Percentiles rank a stretch among this genome's conserved stretches.
These are phyloP conservation scores for Aspergillus aculeatus DNA, from an alignment of 2,329 filamentous ascomycete genomes.

Conservation along the genomic window DNA sequence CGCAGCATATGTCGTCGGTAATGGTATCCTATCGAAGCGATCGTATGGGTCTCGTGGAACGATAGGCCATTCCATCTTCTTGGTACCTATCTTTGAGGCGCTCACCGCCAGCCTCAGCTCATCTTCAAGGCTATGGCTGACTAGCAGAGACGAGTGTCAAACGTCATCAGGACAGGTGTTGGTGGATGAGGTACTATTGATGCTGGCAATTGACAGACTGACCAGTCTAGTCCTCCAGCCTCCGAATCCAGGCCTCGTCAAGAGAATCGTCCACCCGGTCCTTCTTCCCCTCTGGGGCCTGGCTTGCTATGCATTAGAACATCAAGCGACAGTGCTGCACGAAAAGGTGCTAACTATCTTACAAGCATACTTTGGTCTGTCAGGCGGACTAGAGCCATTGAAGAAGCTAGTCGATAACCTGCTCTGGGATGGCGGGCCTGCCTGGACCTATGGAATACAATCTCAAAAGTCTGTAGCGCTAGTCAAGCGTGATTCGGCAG, in stretches of 20 bases:
- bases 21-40: constrained; percentile 44
- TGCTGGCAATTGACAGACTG: constrained; percentile 37
- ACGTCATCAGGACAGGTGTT: constrained; percentile 16
- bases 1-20: constrained; percentile 45
- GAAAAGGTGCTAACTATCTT: constrained; percentile 34
- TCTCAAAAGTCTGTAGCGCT: constrained; percentile 27
- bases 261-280: constrained; percentile 40
- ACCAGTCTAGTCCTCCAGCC: constrained; percentile 39
- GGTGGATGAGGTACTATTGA: constrained; percentile 29
- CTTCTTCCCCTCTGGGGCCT: constrained; percentile 45
- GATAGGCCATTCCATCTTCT: constrained; percentile 43
- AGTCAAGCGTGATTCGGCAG: constrained; percentile 21
- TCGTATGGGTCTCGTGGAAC: constrained; percentile 40
- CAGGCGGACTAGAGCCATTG: constrained; percentile 35
- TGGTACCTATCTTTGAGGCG: constrained; percentile 41
- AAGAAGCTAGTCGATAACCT: constrained; percentile 42
- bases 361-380: constrained; percentile 44
- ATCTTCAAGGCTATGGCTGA: constrained; percentile 30
- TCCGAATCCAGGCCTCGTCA: constrained; percentile 45
- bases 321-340: constrained; percentile 26
- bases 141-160: neutral
- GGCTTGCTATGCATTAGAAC: constrained; percentile 36
- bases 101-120: constrained; percentile 34
- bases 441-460: constrained; percentile 36
- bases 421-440: constrained; percentile 41